phyloP scores from a whole-genome alignment of 2,329 filamentous ascomycete species.

The Cercospora beticola region DNA sequence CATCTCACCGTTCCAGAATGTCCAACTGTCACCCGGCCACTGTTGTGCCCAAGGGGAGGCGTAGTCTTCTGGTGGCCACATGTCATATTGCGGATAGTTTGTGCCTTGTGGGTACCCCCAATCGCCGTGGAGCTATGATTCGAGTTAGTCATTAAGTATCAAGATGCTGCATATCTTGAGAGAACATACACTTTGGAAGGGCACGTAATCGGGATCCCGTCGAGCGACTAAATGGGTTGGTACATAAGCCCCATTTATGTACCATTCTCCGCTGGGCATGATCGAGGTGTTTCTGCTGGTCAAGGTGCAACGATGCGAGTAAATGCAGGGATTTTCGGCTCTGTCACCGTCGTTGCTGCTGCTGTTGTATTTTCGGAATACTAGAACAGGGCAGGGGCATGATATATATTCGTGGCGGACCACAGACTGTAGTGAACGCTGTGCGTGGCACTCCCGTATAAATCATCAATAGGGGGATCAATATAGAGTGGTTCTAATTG shows the following conservation, averaged over 20 bases:
- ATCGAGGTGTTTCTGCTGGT: neutral
- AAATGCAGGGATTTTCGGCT: neutral
- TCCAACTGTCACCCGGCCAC: neutral
- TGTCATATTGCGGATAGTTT: neutral
- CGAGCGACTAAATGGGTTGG: neutral
- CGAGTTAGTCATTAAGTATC: neutral
- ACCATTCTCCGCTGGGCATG: neutral
- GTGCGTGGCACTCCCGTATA: neutral
- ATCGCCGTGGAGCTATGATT: neutral
- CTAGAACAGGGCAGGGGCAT: too few species aligned
- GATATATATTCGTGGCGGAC: too few species aligned
- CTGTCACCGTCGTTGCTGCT: neutral
- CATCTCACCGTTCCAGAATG: neutral
- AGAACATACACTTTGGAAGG: neutral
- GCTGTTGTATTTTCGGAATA: too few species aligned
- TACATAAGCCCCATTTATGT: neutral
- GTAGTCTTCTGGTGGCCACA: neutral
- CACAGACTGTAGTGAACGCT: neutral
- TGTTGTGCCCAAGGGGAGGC: neutral
- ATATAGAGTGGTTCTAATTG: neutral
- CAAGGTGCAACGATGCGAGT: neutral
- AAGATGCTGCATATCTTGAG: neutral
- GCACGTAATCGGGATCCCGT: neutral
- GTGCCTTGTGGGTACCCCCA: neutral
- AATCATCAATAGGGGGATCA: neutral